Conservation (phyloP, 768 basidiomycete genomes). For the Gymnopilus dilepis region DNA sequence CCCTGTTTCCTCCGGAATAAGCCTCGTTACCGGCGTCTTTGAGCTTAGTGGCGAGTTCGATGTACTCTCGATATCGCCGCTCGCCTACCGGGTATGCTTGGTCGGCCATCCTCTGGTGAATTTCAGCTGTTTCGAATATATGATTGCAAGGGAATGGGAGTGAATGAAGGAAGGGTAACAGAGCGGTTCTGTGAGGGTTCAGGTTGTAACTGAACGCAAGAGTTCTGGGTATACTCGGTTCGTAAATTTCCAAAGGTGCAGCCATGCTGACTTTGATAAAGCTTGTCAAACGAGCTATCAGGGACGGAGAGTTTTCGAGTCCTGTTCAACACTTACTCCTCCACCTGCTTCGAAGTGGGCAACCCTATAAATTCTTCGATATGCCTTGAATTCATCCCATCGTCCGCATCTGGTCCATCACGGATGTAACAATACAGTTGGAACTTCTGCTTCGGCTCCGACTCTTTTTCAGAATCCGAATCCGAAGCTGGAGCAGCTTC, state of each 20-base stretch:
- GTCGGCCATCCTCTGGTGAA: slow-evolving; percentile 4
- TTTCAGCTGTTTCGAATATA: slow-evolving; percentile 9
- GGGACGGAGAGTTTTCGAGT: not conserved
- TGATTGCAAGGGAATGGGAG: not conserved
- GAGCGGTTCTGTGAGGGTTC: not conserved
- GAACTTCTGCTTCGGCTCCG: slow-evolving; percentile 5
- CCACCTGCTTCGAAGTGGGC: slow-evolving; percentile 13
- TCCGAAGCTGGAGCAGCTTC: not conserved
- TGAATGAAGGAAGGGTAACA: slow-evolving; percentile 1
- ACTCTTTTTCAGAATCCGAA: not conserved
- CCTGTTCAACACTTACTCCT: slow-evolving; percentile 1
- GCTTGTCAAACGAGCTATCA: not conserved
- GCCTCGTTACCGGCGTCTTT: slow-evolving; percentile 19
- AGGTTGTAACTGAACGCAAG: slow-evolving; percentile 14
- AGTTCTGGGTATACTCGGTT: slow-evolving; percentile 7
- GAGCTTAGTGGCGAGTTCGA: slow-evolving; percentile 1
- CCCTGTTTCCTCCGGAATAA: slow-evolving; percentile 5
- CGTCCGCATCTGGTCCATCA: slow-evolving; percentile 6
- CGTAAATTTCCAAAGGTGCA: not conserved
- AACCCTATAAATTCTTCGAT: slow-evolving; percentile 17
- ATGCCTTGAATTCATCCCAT: slow-evolving; percentile 10
- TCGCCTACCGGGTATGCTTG: not conserved
- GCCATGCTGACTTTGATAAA: slow-evolving; percentile 15
- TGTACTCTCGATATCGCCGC: slow-evolving; percentile 11
- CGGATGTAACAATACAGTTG: slow-evolving; percentile 13